Evolutionary conservation across 495 filamentous ascomycete genomes (phyloP), one percentile per base, ranked within the genome.

Genomic region (Hypomontagnella submonticulosa): DNA sequence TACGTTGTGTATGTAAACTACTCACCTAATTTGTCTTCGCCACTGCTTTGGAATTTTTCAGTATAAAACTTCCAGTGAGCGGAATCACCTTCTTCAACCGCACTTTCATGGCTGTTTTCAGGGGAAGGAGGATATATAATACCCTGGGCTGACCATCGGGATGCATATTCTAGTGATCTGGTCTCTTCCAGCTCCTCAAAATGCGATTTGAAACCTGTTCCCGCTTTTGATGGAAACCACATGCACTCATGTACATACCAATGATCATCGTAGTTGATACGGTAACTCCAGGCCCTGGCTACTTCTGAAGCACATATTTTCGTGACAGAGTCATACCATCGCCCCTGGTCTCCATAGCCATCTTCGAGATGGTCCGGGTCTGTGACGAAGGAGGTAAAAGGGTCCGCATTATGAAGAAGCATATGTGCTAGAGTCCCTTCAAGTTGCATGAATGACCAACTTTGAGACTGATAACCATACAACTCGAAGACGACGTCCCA

Each of bases 271-370:
- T 47, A 18, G 5, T 27, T 47, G 7, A 30, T 47, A 47, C 20
- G 11, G 12, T 48, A 48, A n/a, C 44, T 48, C 44, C 44, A 48
- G 18, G 23, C 10, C n/a, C 44, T 48, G 6, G 20, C 44, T 23
- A 48, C 11, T 13, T 48, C 44, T 3, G 44, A 15, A 18, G 44
- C 9, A 7, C 23, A 8, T 4, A 48, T n/a, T 13, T 33, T 4
- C 9, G 15, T 33, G 36, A 11, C 36, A 40, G 23, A 32, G 44
- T 10, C 20, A 12, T 33, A 48, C 23, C 9, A 13, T 11, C 11
- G 12, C 19, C 10, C 11, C 30, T 8, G 32, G 4, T 1, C 1
- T n/a, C 5, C 10, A 48, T 13, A n/a, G n/a, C n/a, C 3, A 13
- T 33, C 10, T n/a, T 4, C 0, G 3, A n/a, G n/a, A n/a, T 32